phyloP scores from a whole-genome alignment of 2,329 filamentous ascomycete genomes.

The Teratosphaeria epicoccoides region DNA sequence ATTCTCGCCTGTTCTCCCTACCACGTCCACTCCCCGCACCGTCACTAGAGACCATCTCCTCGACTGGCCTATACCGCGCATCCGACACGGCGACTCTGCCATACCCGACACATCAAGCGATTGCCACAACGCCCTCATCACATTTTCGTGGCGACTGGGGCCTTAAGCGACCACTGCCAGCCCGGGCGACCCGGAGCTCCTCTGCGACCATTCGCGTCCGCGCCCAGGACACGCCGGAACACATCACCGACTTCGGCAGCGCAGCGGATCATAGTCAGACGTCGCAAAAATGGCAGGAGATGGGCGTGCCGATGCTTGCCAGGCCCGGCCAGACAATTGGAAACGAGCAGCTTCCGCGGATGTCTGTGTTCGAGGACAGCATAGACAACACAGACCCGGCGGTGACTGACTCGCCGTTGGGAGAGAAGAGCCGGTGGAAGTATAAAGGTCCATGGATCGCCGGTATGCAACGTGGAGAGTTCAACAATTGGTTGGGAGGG shows the following conservation, averaged over 20 bases:
- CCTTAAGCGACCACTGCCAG: slow-evolving; percentile 72
- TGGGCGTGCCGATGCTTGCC: slow-evolving; percentile 60
- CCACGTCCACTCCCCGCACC: slow-evolving; percentile 63
- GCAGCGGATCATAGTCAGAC: slow-evolving; percentile 73
- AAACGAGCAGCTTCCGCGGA: background rate
- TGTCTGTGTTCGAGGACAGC: slow-evolving; percentile 32
- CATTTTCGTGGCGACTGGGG: slow-evolving; percentile 80
- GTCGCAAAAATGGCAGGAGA: slow-evolving; percentile 74
- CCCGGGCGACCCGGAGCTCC: slow-evolving; percentile 58
- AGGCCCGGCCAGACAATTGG: slow-evolving; percentile 14
- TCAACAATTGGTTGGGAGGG: slow-evolving; percentile 40
- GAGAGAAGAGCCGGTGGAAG: slow-evolving; percentile 40
- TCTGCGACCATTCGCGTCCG: slow-evolving; percentile 68
- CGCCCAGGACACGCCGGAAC: slow-evolving; percentile 72
- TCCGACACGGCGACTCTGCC: slow-evolving; percentile 63
- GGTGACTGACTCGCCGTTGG: slow-evolving; percentile 3
- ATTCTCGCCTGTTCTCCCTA: slow-evolving; percentile 81
- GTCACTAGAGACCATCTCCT: slow-evolving; percentile 31
- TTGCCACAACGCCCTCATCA: slow-evolving; percentile 65
- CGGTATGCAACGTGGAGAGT: slow-evolving; percentile 45
- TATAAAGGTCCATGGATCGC: slow-evolving; percentile 49
- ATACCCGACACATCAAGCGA: slow-evolving; percentile 72
- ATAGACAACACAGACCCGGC: slow-evolving; percentile 34
- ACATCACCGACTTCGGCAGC: slow-evolving; percentile 79
- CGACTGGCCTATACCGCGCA: slow-evolving; percentile 39